Conservation (phyloP, 2,329 filamentous ascomycete genomes). For the Capronia americana region DNA sequence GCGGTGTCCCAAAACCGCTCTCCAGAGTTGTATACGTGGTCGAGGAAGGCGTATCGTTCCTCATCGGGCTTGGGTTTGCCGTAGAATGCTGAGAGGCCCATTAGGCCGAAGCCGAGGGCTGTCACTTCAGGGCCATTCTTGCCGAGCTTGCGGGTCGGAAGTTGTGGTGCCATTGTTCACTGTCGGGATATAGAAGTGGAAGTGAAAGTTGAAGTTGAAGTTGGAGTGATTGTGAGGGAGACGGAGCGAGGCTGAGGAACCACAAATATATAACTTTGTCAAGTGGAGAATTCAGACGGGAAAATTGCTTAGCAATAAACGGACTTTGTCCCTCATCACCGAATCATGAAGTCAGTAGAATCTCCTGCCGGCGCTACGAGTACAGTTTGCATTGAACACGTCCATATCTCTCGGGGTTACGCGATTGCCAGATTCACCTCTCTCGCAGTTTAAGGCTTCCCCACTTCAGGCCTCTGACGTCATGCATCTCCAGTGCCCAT, state of each 20-base stretch:
- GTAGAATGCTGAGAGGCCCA: conserved; percentile 51
- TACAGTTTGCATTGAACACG: no score
- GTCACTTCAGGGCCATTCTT: conserved; percentile 44
- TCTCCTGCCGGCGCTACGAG: no score
- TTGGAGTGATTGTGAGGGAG: neutral
- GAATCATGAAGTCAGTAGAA: neutral
- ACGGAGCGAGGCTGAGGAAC: neutral
- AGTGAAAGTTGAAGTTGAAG: neutral
- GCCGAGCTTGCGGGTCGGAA: conserved; percentile 41
- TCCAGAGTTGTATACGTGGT: conserved; percentile 44
- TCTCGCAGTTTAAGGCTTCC: neutral
- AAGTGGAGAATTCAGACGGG: neutral
- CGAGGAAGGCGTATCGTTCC: conserved; percentile 55
- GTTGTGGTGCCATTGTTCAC: conserved; percentile 24
- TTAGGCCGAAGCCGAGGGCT: conserved; percentile 40
- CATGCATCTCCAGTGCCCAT: neutral
- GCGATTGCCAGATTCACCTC: neutral
- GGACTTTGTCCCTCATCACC: neutral
- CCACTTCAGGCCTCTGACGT: neutral
- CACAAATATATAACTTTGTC: conserved; percentile 4
- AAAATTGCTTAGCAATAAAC: neutral
- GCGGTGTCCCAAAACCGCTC: conserved; percentile 46
- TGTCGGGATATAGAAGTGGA: neutral
- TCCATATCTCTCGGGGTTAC: conserved; percentile 2
- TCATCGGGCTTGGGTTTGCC: conserved; percentile 54